Conservation (phyloP, 805 yeast species). For the Saturnispora mendoncae region DNA sequence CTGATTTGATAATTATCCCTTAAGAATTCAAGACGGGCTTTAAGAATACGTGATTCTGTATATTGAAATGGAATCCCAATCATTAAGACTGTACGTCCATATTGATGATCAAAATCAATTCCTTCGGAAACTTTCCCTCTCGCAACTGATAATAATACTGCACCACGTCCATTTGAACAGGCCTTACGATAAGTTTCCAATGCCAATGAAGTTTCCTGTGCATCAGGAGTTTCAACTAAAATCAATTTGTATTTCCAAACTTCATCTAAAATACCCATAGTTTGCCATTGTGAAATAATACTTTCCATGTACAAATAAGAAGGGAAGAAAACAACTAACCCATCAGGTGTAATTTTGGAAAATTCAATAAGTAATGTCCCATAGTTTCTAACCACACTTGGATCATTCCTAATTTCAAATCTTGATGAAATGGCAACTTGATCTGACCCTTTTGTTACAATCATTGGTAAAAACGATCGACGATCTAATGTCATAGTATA, state of each 20-base stretch:
- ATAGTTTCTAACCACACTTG: slow-evolving; percentile 93
- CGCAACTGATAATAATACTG: slow-evolving; percentile 91
- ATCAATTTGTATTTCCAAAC: slow-evolving; percentile 97
- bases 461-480: slow-evolving; percentile 87
- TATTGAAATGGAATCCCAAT: slow-evolving; percentile 99
- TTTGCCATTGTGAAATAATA: slow-evolving; percentile 97
- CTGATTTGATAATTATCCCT: slow-evolving; percentile 88
- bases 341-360: slow-evolving; percentile 94
- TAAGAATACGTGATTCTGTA: slow-evolving; percentile 91
- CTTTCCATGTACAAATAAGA: slow-evolving; percentile 96
- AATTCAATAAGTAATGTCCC: slow-evolving; percentile 89
- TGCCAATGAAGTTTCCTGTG: slow-evolving; percentile 95
- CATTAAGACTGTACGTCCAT: slow-evolving; percentile 95
- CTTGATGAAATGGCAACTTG: slow-evolving; percentile 95
- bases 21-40: slow-evolving; percentile 88
- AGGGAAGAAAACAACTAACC: slow-evolving; percentile 96
- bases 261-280: slow-evolving; percentile 95
- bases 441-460: slow-evolving; percentile 95
- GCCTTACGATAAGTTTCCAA: slow-evolving; percentile 93
- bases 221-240: slow-evolving; percentile 96
- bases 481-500: slow-evolving; percentile 93
- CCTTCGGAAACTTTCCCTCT: slow-evolving; percentile 99
- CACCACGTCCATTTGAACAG: slow-evolving; percentile 96
- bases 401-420: slow-evolving; percentile 95
- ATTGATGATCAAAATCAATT: slow-evolving; percentile 97